These are phyloP conservation scores for Ilyonectria mors-panacis DNA, from an alignment of 2,329 filamentous ascomycete species.

Conservation along the genomic window DNA sequence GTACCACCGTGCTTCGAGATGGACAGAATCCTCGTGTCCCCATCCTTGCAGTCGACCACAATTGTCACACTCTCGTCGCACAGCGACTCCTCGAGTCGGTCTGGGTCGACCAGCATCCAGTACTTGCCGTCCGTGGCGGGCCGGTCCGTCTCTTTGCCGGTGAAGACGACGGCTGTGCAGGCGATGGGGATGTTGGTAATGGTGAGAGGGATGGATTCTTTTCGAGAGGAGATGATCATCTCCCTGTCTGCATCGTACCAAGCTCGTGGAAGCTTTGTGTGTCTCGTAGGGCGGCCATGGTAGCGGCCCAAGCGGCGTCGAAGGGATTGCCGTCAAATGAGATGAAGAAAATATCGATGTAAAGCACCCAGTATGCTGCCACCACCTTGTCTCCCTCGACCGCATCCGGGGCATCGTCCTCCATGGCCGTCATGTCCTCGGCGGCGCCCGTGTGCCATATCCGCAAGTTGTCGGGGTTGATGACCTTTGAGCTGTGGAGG, in stretches of 20 bases:
- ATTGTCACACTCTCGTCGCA: conserved; percentile 88
- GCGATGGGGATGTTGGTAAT: conserved; percentile 80
- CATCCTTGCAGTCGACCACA: conserved; percentile 77
- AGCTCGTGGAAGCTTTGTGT: conserved; percentile 85
- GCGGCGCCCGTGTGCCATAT: conserved; percentile 76
- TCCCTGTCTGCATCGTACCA: conserved; percentile 89
- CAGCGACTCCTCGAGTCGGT: conserved; percentile 88
- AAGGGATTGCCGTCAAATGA: conserved; percentile 93
- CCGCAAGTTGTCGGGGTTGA: conserved; percentile 78
- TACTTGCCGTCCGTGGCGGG: conserved; percentile 62
- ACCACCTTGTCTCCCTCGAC: conserved; percentile 61
- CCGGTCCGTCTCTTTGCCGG: conserved; percentile 69
- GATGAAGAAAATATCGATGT: conserved; percentile 95
- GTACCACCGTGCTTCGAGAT: conserved; percentile 90
- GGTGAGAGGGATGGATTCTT: conserved; percentile 68
- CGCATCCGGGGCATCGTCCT: conserved; percentile 54
- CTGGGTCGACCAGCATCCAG: conserved; percentile 91
- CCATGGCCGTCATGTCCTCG: conserved; percentile 62
- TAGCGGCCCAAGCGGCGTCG: conserved; percentile 89
- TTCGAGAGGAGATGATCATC: conserved; percentile 80
- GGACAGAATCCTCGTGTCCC: conserved; percentile 72
- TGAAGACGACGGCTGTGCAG: conserved; percentile 85
- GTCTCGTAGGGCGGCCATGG: conserved; percentile 84
- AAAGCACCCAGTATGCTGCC: conserved; percentile 94
- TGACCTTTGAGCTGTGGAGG: conserved; percentile 78